phyloP scores from a whole-genome alignment of 2,329 filamentous ascomycete species.

The Fusarium sp. region DNA sequence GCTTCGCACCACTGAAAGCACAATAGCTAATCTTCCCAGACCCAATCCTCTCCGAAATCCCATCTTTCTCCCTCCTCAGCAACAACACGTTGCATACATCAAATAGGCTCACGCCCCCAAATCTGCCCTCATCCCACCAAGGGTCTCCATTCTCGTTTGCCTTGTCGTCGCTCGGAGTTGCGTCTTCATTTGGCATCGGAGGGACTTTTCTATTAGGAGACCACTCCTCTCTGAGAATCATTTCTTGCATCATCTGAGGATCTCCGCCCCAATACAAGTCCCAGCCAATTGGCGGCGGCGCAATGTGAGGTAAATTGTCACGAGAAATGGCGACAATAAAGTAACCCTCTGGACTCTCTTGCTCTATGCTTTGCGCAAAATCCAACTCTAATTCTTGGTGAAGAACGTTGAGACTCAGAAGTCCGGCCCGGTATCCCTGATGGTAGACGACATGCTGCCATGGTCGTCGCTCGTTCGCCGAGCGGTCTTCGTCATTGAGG shows the following conservation, averaged over 20 bases:
- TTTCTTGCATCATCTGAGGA: conserved; percentile 6
- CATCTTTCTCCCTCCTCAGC: not conserved
- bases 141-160: conserved; percentile 20
- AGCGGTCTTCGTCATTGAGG: conserved; percentile 14
- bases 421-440: conserved; percentile 18
- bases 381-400: not conserved
- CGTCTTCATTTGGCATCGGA: not conserved
- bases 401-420: conserved; percentile 4
- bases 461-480: conserved; percentile 1
- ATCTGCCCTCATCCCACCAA: conserved; percentile 12
- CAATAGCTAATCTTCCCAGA: conserved; percentile 12
- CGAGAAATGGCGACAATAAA: conserved; percentile 11
- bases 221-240: conserved; percentile 10
- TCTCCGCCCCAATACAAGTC: conserved; percentile 17
- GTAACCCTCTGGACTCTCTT: not conserved
- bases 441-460: conserved; percentile 28
- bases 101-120: not conserved
- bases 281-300: conserved; percentile 4
- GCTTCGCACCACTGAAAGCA: conserved; percentile 4
- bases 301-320: conserved; percentile 5
- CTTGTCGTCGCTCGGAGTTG: not conserved
- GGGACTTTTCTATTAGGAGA: not conserved
- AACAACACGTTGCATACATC: conserved; percentile 20
- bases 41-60: conserved; percentile 5
- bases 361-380: not conserved